These are phyloP conservation scores for Pseudogymnoascus sp. DNA, from an alignment of 2,329 filamentous ascomycete genomes.

Conservation along the genomic window DNA sequence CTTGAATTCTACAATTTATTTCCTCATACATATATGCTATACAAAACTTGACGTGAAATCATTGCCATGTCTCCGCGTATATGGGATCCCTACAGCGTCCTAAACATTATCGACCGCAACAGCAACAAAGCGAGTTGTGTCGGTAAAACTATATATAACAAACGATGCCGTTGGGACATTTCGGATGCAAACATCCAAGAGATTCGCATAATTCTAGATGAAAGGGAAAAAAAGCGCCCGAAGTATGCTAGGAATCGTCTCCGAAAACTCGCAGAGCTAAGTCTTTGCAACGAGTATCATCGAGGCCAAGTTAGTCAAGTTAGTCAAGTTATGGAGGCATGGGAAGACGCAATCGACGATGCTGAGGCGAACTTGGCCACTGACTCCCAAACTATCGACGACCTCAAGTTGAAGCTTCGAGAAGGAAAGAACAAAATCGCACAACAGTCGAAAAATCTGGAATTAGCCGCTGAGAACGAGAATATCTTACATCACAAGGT, in stretches of 20 bases:
- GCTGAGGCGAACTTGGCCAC: neutral
- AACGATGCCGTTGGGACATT: neutral
- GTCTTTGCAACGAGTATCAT: conserved; percentile 10
- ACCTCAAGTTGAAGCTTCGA: neutral
- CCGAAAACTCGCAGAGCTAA: conserved; percentile 4
- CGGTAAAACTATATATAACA: neutral
- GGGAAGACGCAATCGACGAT: conserved; percentile 5
- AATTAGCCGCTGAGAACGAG: neutral
- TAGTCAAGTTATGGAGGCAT: neutral
- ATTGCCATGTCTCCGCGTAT: neutral
- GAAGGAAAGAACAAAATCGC: neutral
- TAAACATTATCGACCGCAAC: neutral
- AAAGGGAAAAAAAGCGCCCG: neutral
- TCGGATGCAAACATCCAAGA: neutral
- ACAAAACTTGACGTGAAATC: neutral
- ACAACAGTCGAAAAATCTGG: neutral
- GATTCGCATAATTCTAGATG: neutral
- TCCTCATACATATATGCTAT: neutral
- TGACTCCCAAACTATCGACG: neutral
- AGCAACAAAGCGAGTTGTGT: neutral
- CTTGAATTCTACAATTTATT: neutral
- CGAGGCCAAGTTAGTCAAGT: conserved; percentile 3
- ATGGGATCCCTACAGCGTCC: neutral
- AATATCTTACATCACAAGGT: neutral
- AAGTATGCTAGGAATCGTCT: neutral